phyloP scores from a whole-genome alignment of 2,329 filamentous ascomycete species.

The Cadophora sp. region DNA sequence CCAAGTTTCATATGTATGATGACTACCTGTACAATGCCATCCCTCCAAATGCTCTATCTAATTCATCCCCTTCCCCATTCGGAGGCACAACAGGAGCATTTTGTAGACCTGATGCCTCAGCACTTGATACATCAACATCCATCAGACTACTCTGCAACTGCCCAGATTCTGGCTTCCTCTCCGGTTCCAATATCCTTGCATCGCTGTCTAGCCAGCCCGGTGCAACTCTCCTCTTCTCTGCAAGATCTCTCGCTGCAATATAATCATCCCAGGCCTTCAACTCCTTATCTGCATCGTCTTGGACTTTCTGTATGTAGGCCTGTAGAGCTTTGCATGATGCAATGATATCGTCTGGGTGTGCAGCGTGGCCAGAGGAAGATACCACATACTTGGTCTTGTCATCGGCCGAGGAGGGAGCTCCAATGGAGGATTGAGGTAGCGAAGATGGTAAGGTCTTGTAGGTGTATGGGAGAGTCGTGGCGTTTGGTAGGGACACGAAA shows the following conservation, averaged over 20 bases:
- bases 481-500: conserved; percentile 87
- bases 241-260: conserved; percentile 70
- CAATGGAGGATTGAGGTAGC: conserved; percentile 75
- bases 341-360: conserved; percentile 86
- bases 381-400: conserved; percentile 76
- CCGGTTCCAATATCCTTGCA: conserved; percentile 71
- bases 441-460: conserved; percentile 91
- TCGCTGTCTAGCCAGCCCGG: conserved; percentile 84
- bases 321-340: conserved; percentile 81
- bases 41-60: conserved; percentile 60
- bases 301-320: conserved; percentile 73
- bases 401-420: conserved; percentile 51
- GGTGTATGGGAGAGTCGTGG: conserved; percentile 92
- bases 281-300: conserved; percentile 70
- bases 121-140: conserved; percentile 43
- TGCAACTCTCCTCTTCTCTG: conserved; percentile 80
- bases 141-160: conserved; percentile 39
- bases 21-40: conserved; percentile 48
- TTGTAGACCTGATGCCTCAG: conserved; percentile 42
- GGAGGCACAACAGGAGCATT: conserved; percentile 49
- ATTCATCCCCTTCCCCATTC: conserved; percentile 56
- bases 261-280: conserved; percentile 74
- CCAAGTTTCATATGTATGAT: too few relatives aligned
- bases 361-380: conserved; percentile 79
- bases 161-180: conserved; percentile 51